Evolutionary conservation across 2,329 filamentous ascomycete genomes (phyloP).

Genomic region (Aquanectria penicillioides): DNA sequence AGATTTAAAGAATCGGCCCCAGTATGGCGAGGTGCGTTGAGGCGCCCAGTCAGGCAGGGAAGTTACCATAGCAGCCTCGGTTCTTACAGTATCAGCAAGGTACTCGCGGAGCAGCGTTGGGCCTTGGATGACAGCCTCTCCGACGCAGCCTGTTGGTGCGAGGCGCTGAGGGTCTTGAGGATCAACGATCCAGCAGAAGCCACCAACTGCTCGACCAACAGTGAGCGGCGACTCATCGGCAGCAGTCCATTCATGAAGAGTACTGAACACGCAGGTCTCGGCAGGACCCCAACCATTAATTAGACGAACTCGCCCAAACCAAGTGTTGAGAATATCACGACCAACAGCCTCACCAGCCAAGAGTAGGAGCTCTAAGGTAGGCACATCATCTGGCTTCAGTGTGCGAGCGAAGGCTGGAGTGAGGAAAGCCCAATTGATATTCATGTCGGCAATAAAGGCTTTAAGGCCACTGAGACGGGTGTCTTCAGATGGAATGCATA

Average conservation of each 20-base stretch:
- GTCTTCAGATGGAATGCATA: slow-evolving; percentile 15
- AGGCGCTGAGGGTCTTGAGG: slow-evolving; percentile 32
- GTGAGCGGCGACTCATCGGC: neutral
- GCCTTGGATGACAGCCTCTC: slow-evolving; percentile 43
- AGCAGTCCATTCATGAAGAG: neutral
- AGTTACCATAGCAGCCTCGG: slow-evolving; percentile 39
- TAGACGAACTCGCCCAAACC: slow-evolving; percentile 23
- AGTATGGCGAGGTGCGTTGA: slow-evolving; percentile 20
- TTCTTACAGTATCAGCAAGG: slow-evolving; percentile 31
- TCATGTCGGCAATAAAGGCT: neutral
- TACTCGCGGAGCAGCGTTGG: slow-evolving; percentile 39
- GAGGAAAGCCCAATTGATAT: neutral
- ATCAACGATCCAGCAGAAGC: slow-evolving; percentile 38
- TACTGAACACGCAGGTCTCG: slow-evolving; percentile 15
- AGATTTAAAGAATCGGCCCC: slow-evolving; percentile 31
- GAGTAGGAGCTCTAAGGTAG: slow-evolving; percentile 3
- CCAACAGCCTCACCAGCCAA: slow-evolving; percentile 24
- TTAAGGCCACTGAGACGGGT: neutral
- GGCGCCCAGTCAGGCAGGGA: slow-evolving; percentile 39
- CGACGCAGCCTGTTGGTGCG: slow-evolving; percentile 31
- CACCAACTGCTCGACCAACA: neutral
- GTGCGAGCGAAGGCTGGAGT: neutral
- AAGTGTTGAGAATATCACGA: slow-evolving; percentile 18
- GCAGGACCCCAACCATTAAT: slow-evolving; percentile 31
- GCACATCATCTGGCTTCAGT: neutral